Base-by-base conservation (phyloP, 768 basidiomycete genomes). In the Naganishia onofrii region DNA sequence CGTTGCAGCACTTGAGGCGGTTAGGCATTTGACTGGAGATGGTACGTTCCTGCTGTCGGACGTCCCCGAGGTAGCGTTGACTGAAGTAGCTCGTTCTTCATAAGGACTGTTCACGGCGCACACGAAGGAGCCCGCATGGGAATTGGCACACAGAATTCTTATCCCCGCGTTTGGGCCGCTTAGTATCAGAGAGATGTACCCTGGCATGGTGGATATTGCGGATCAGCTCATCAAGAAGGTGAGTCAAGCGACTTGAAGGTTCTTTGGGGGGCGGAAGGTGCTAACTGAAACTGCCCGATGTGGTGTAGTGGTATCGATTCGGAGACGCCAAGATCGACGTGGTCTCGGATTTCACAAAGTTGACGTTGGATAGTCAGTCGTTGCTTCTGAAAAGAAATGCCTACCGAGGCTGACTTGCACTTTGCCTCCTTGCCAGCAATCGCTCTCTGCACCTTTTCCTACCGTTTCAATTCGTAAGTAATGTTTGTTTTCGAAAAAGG, bases 391-490 rank as follows among this genome's bases (percentile, higher is more conserved):
- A 10, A 21, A 21, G 10, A 54, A 31, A 1, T 2, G 19, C 29
- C 38, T 3, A n/a, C 23, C 17, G 12, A 52, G 21, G 9, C 15
- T 15, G 42, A 42, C 2, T 42, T 15, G 15, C 0, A 21, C 15
- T 21, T 38, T 6, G 51, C 21, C 8, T 15, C 5, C 56, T 31
- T 32, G 13, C n/a, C 42, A 68, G 68, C 85, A 3, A 81, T 85
- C 66, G 82, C 84, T 0, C 78, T 83, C 21, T 85, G 83, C 71
- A 79, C 84, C 36, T 84, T 84, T 83, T 80, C 77, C 1, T 79
- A 84, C 69, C 83, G 84, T 7, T 71, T 85, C 54, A 86, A 86
- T 74, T 84, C 84, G 0, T 85, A 84, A 15, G 52, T n/a, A n/a
- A n/a, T 55, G 38, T 8, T 1, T 1, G 4, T 60, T 26, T 23